Conservation (phyloP, 2,329 filamentous ascomycete genomes). For the Colletotrichum sidae region DNA sequence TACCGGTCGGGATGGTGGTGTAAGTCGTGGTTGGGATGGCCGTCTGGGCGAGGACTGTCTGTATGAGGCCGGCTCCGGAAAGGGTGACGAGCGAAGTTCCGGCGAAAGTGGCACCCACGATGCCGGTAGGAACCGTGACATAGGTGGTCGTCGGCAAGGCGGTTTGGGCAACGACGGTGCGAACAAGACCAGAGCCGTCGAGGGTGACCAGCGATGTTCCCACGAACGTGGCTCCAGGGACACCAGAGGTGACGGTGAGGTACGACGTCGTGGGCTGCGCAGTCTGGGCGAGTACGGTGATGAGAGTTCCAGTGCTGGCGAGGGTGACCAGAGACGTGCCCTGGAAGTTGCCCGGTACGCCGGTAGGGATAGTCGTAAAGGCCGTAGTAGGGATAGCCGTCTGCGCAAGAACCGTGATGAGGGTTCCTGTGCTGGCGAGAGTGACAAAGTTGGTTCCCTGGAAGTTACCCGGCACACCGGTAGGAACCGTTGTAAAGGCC, state of each 20-base stretch:
- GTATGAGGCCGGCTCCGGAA: not conserved
- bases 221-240: constrained; percentile 1
- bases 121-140: constrained; percentile 1
- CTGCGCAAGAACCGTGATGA: constrained; percentile 12
- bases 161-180: constrained; percentile 5
- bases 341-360: constrained; percentile 3
- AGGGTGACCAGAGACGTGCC: constrained; percentile 3
- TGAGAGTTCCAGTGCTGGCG: not conserved
- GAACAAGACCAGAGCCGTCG: not conserved
- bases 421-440: not conserved
- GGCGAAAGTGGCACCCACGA: constrained; percentile 10
- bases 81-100: constrained; percentile 7
- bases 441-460: constrained; percentile 5
- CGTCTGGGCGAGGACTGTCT: constrained; percentile 18
- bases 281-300: constrained; percentile 8
- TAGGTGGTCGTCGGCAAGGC: constrained; percentile 6
- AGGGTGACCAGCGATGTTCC: constrained; percentile 7
- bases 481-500: not conserved
- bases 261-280: not conserved
- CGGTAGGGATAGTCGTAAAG: not conserved
- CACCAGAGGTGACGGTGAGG: not conserved
- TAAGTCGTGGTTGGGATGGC: constrained; percentile 10
- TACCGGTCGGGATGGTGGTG: constrained; percentile 10
- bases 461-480: not conserved
- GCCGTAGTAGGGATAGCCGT: not conserved